These are phyloP conservation scores for Blechomonas ayalai DNA, from an alignment of 208 protist species.

Conservation along the genomic window DNA sequence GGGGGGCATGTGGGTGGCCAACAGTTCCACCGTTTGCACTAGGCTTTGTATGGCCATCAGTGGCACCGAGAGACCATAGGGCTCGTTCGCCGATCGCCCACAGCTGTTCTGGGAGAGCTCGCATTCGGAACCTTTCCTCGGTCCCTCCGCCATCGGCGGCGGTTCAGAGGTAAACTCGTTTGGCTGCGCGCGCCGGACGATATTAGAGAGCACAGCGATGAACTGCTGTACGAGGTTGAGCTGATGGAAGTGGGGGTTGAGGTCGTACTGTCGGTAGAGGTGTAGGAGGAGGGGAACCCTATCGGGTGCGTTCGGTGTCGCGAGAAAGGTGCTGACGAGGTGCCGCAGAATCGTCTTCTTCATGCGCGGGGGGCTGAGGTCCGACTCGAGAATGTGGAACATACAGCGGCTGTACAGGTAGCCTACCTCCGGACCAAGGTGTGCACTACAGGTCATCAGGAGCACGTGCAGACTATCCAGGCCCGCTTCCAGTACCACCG, in stretches of 20 bases:
- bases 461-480: constrained; percentile 88
- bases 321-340: constrained; percentile 64
- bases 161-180: constrained; percentile 23
- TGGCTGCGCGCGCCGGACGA: constrained; percentile 61
- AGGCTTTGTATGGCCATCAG: constrained; percentile 72
- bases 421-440: constrained; percentile 79
- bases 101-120: neutral
- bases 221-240: constrained; percentile 80
- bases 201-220: constrained; percentile 56
- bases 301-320: neutral
- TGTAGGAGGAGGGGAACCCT: constrained; percentile 49
- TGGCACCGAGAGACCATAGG: constrained; percentile 21
- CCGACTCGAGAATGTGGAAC: constrained; percentile 87
- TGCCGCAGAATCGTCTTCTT: constrained; percentile 85
- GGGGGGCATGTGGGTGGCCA: constrained; percentile 37
- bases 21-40: constrained; percentile 46
- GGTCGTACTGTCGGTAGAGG: constrained; percentile 71
- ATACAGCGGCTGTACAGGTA: constrained; percentile 90
- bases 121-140: constrained; percentile 7
- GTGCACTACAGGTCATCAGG: constrained; percentile 26
- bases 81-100: neutral
- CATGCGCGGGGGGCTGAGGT: constrained; percentile 75
- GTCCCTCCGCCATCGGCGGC: constrained; percentile 11
- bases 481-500: constrained; percentile 75
- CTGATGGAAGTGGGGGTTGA: constrained; percentile 68